Evolutionary conservation across 2,329 filamentous ascomycete genomes (phyloP), one percentile per base, ranked within the genome.

Genomic region (Cadophora gregata): DNA sequence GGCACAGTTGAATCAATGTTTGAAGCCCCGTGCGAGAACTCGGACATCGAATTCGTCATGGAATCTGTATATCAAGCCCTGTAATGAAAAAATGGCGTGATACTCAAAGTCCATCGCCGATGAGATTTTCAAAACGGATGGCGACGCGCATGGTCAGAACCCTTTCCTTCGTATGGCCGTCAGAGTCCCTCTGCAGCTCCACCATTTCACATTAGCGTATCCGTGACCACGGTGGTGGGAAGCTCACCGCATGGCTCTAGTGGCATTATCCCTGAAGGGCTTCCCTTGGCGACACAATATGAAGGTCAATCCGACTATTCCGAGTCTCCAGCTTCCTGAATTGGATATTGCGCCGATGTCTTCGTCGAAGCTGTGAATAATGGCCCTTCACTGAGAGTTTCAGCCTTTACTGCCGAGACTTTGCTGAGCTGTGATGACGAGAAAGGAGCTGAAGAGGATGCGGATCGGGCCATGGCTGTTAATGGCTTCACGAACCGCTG

Each of bases 21-120:
- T 53, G 25, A 53, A 3, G 27, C 16, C 50, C 50, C n/a, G 50
- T 66, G 64, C 64, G 24, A 55, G 45, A 59, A 53, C 16, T 31
- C 27, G 42, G 42, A 47, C 42, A 21, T 47, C 42, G 21, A 8
- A 21, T 47, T 47, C 42, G 12, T 8, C n/a, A 47, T 47, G 19
- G 42, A 21, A 47, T 3, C n/a, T 21, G n/a, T 45, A 19, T 47
- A 47, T n/a, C 10, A 53, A 53, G 27, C 24, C 48, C 12, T 53
- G 24, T 29, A 27, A 12, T 47, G 6, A 12, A 21, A n/a, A 12
- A 47, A 12, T 47, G 42, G 42, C 42, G 19, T 47, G 42, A 47
- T 47, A 21, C 19, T 47, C 19, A 12, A 47, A 47, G 38, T 47
- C n/a, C 42, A 47, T 47, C 42, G 42, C 42, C 42, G 42, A 47